Conservation (phyloP, 768 basidiomycete genomes). For the Pleurotus platypus region DNA sequence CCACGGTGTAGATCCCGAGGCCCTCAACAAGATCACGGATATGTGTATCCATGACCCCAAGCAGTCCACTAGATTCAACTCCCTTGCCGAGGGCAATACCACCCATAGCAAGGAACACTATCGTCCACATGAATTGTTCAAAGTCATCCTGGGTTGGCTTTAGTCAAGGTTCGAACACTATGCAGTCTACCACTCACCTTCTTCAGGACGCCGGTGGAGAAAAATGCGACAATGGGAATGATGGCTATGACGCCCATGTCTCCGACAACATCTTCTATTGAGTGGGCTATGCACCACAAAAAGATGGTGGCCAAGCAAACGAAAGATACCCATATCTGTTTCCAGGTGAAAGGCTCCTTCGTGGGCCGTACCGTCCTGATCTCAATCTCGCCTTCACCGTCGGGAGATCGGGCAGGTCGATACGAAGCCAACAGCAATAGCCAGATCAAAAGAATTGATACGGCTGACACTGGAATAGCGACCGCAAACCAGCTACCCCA, state of each 20-base stretch:
- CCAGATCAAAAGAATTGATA: slow-evolving; percentile 93
- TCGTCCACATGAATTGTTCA: slow-evolving; percentile 91
- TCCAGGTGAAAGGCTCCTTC: slow-evolving; percentile 73
- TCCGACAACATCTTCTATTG: slow-evolving; percentile 72
- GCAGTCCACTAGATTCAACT: slow-evolving; percentile 83
- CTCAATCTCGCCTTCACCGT: slow-evolving; percentile 73
- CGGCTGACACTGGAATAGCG: slow-evolving; percentile 82
- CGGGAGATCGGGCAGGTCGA: slow-evolving; percentile 65
- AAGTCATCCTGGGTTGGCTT: slow-evolving; percentile 71
- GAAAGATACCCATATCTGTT: slow-evolving; percentile 87
- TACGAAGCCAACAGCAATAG: slow-evolving; percentile 81
- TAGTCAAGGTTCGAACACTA: background rate
- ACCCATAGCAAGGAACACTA: slow-evolving; percentile 97
- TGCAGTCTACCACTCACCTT: slow-evolving; percentile 53
- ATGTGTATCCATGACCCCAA: slow-evolving; percentile 68
- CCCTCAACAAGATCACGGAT: slow-evolving; percentile 62
- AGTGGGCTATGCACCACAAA: slow-evolving; percentile 87
- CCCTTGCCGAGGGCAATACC: slow-evolving; percentile 96
- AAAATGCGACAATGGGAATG: slow-evolving; percentile 90
- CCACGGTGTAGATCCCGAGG: slow-evolving; percentile 62
- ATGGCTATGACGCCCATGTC: slow-evolving; percentile 99
- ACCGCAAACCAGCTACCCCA: slow-evolving; percentile 96
- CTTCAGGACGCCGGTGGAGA: slow-evolving; percentile 87
- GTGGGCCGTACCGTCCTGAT: slow-evolving; percentile 85
- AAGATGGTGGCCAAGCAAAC: slow-evolving; percentile 83